phyloP scores from a whole-genome alignment of 2,329 filamentous ascomycete species.

The Fusarium sp. region DNA sequence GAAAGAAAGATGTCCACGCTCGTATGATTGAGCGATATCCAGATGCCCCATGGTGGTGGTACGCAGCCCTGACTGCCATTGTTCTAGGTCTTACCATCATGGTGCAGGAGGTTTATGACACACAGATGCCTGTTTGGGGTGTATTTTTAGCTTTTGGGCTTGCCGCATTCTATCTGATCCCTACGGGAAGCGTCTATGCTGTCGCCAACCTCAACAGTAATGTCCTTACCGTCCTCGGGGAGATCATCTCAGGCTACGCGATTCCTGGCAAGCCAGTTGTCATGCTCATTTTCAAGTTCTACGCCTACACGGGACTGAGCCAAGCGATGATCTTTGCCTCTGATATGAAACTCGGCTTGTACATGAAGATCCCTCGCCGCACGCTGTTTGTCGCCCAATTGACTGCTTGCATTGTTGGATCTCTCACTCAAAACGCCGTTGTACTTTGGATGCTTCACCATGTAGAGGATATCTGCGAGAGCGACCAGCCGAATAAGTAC shows the following conservation, averaged over 20 bases:
- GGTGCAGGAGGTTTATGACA: slow-evolving; percentile 4
- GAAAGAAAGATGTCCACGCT: slow-evolving; percentile 5
- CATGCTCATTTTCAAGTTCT: slow-evolving; percentile 14
- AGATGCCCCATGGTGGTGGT: slow-evolving; percentile 6
- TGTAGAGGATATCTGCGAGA: slow-evolving; percentile 1
- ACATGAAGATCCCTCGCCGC: slow-evolving; percentile 10
- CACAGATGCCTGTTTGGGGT: slow-evolving; percentile 11
- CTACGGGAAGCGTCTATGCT: background rate
- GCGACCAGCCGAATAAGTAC: background rate
- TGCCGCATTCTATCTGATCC: background rate
- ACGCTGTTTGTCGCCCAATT: background rate
- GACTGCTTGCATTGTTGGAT: slow-evolving; percentile 1
- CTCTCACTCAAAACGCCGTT: background rate
- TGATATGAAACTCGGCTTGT: slow-evolving; percentile 6
- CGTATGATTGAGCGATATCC: slow-evolving; percentile 1
- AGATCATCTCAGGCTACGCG: background rate
- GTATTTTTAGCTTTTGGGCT: background rate
- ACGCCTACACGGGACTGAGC: background rate
- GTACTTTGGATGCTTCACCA: slow-evolving; percentile 10
- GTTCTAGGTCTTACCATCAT: slow-evolving; percentile 9
- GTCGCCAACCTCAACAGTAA: slow-evolving; percentile 11
- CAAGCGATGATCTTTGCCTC: slow-evolving; percentile 14
- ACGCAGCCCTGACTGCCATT: background rate
- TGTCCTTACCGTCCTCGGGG: background rate
- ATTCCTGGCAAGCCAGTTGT: slow-evolving; percentile 7